These are phyloP conservation scores for Nemania sp. DNA, from an alignment of 2,329 filamentous ascomycete genomes.

Conservation along the genomic window DNA sequence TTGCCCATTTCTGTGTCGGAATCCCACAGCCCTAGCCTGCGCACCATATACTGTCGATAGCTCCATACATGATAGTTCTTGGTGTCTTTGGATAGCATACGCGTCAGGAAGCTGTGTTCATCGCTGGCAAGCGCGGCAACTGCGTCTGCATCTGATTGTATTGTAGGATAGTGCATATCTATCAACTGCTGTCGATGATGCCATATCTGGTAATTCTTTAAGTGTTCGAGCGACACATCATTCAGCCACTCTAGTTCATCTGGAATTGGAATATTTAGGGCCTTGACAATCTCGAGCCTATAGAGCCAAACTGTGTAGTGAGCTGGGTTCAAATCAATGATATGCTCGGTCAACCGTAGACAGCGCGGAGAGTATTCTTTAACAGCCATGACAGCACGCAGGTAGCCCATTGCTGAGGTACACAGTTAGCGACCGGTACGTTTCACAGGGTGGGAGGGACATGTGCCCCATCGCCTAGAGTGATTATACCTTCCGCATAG, in stretches of 20 bases:
- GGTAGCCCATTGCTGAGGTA: constrained; percentile 76
- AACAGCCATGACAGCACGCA: constrained; percentile 87
- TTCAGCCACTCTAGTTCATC: constrained; percentile 88
- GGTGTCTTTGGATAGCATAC: constrained; percentile 81
- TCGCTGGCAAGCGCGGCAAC: constrained; percentile 60
- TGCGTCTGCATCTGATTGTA: constrained; percentile 36
- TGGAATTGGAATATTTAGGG: constrained; percentile 64
- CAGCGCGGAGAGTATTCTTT: constrained; percentile 82
- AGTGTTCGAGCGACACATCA: constrained; percentile 74
- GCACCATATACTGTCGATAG: constrained; percentile 76
- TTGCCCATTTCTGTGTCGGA: constrained; percentile 66
- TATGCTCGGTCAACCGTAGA: constrained; percentile 80
- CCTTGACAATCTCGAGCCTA: constrained; percentile 76
- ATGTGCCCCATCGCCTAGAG: neutral
- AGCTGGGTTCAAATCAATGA: constrained; percentile 91
- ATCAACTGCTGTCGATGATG: constrained; percentile 70
- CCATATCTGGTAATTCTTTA: constrained; percentile 99
- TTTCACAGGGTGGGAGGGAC: neutral
- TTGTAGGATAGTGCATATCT: constrained; percentile 61
- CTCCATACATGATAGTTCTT: constrained; percentile 99
- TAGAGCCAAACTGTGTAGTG: constrained; percentile 99
- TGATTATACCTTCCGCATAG: constrained; percentile 72
- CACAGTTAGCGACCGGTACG: constrained; percentile 11
- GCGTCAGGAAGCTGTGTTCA: constrained; percentile 75
- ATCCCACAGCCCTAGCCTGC: constrained; percentile 61